Percentiles rank a stretch among this genome's conserved stretches.
Evolutionary conservation across 2,329 filamentous ascomycete species (phyloP).

Genomic region (Sclerotinia minor): DNA sequence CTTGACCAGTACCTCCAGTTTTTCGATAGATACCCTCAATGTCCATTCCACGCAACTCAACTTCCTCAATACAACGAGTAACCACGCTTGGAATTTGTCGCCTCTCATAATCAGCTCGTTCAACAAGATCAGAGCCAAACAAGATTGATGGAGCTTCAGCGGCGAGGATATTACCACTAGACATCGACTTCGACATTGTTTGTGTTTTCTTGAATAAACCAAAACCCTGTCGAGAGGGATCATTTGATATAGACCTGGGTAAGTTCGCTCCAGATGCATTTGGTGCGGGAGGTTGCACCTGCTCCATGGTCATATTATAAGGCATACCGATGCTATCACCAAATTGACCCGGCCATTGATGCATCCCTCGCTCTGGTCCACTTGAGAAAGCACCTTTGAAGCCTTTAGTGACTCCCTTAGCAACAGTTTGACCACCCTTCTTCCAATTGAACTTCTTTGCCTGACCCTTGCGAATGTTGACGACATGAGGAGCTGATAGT

Average conservation of each 20-base stretch:
- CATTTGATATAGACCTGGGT: conserved; percentile 35
- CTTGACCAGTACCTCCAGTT: conserved; percentile 87
- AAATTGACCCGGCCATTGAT: conserved; percentile 54
- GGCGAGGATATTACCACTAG: conserved; percentile 43
- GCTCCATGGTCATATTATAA: conserved; percentile 66
- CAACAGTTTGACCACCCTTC: conserved; percentile 90
- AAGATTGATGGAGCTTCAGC: conserved; percentile 61
- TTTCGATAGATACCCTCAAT: conserved; percentile 98
- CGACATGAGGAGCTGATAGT: conserved; percentile 71
- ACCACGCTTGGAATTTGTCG: conserved; percentile 88
- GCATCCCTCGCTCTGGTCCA: conserved; percentile 53
- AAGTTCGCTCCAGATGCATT: conserved; percentile 32
- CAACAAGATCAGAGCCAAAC: conserved; percentile 86
- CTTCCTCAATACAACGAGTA: conserved; percentile 92
- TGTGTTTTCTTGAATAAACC: conserved; percentile 62
- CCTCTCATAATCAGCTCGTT: conserved; percentile 84
- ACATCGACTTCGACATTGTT: conserved; percentile 53
- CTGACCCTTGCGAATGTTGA: conserved; percentile 92
- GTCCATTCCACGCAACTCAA: conserved; percentile 94
- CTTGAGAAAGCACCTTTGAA: conserved; percentile 81
- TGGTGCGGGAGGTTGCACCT: conserved; percentile 48
- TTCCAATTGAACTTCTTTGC: conserved; percentile 97
- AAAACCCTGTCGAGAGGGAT: conserved; percentile 47
- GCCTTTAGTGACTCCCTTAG: conserved; percentile 91
- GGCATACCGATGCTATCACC: conserved; percentile 68